A percentile compares a stretch with the other conserved stretches of the same genome.
These are phyloP conservation scores for Salix brachista DNA, from an alignment of 345 rosid genomes.

Conservation along the genomic window DNA sequence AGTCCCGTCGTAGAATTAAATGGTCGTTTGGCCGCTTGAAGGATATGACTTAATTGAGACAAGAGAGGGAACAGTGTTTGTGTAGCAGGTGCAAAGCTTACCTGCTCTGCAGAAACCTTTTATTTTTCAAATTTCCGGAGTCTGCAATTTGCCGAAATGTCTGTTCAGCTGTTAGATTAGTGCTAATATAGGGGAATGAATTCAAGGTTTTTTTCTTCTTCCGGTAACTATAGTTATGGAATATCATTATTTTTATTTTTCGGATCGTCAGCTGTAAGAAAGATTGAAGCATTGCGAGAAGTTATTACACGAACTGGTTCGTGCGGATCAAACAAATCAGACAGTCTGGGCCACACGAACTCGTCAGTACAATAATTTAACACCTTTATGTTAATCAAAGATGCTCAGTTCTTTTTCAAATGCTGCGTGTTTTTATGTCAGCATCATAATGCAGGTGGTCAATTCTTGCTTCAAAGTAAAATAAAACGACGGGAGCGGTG, in stretches of 20 bases:
- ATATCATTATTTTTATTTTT: background rate
- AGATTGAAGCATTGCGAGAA: background rate
- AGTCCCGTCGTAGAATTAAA: background rate
- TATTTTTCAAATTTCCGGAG: background rate
- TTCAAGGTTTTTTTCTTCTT: background rate
- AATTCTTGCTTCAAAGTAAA: background rate
- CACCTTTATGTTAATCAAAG: background rate
- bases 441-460: background rate
- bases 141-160: conserved; percentile 14
- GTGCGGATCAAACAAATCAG: background rate
- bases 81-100: conserved; percentile 4
- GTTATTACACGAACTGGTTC: background rate
- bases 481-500: background rate
- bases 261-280: background rate
- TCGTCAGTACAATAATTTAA: background rate
- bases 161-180: conserved; percentile 23
- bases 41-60: background rate
- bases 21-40: background rate
- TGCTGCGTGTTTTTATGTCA: background rate
- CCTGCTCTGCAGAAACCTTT: conserved; percentile 8
- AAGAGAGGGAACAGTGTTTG: background rate
- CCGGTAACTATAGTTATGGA: background rate
- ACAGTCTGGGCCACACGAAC: background rate
- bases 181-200: background rate
- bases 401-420: background rate